Conservation (phyloP, 345 rosid species). For the Gynandropsis gynandra region DNA sequence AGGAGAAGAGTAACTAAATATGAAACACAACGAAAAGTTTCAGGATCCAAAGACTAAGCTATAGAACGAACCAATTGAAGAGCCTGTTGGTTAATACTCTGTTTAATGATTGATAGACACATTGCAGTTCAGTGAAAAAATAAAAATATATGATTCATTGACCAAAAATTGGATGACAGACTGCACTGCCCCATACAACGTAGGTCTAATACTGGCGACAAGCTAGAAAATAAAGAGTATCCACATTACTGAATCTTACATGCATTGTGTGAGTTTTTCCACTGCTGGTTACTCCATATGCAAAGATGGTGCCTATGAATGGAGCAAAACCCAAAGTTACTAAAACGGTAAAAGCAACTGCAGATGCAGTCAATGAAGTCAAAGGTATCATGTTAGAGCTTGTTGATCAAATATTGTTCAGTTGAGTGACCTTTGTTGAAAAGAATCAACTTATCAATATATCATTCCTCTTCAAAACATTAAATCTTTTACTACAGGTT, state of each 20-base stretch:
- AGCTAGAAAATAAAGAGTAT: constrained; percentile 10
- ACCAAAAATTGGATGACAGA: constrained; percentile 8
- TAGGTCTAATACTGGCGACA: not conserved
- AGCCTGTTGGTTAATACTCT: not conserved
- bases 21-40: not conserved
- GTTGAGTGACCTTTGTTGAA: constrained; percentile 9
- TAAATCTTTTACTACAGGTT: not conserved
- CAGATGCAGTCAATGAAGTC: not conserved
- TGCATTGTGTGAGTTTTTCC: constrained; percentile 99
- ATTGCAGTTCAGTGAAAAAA: constrained; percentile 7
- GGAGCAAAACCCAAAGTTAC: constrained; percentile 25
- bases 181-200: constrained; percentile 1
- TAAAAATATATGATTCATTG: not conserved
- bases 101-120: constrained; percentile 2
- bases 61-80: not conserved
- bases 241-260: constrained; percentile 46
- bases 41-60: not conserved
- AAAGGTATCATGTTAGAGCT: too few relatives aligned
- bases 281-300: constrained; percentile 99
- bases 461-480: not conserved
- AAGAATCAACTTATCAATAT: constrained; percentile 5
- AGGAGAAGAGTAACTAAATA: not conserved
- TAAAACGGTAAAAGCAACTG: constrained; percentile 1
- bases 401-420: not conserved
- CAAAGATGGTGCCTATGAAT: constrained; percentile 84